Evolutionary conservation across 768 basidiomycete genomes (phyloP).

Genomic region (Boletus rubroflammeus): DNA sequence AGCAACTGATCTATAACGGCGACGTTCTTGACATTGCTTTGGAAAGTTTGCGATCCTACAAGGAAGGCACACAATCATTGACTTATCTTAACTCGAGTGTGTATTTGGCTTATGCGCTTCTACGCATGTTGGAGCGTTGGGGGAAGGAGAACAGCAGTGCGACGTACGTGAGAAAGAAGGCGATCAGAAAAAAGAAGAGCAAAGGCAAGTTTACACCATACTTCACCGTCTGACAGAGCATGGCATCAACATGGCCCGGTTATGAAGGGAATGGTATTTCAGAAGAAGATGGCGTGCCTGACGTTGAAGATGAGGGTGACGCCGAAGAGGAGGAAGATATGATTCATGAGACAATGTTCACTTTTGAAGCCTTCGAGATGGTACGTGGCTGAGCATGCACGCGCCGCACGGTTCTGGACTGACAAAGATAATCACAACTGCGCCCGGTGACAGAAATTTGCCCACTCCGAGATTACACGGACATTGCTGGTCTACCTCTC

Average conservation of each 20-base stretch:
- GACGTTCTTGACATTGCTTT: conserved; percentile 88
- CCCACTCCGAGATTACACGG: conserved; percentile 77
- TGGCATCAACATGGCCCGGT: conserved; percentile 7
- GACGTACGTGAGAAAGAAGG: conserved; percentile 70
- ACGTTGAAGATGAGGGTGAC: conserved; percentile 63
- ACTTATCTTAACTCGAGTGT: conserved; percentile 87
- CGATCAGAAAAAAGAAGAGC: conserved; percentile 50
- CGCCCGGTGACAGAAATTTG: conserved; percentile 68
- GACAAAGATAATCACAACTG: conserved; percentile 19
- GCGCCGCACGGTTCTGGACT: conserved; percentile 14
- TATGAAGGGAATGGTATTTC: conserved; percentile 35
- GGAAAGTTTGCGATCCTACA: conserved; percentile 73
- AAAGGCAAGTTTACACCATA: conserved; percentile 40
- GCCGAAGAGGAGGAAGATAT: conserved; percentile 58
- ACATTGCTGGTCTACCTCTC: conserved; percentile 81
- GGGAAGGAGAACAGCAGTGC: conserved; percentile 61
- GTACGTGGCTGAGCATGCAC: conserved; percentile 42
- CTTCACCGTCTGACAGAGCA: conserved; percentile 14
- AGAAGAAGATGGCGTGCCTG: conserved; percentile 63
- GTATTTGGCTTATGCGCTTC: conserved; percentile 76
- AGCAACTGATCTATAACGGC: conserved; percentile 93
- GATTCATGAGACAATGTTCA: conserved; percentile 82
- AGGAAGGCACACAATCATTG: conserved; percentile 70
- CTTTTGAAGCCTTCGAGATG: conserved; percentile 87
- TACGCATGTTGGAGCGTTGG: conserved; percentile 88